Percentiles rank a stretch among this genome's conserved stretches.
These are phyloP conservation scores for Fusarium buharicum DNA, from an alignment of 2,329 filamentous ascomycete species.

Conservation along the genomic window DNA sequence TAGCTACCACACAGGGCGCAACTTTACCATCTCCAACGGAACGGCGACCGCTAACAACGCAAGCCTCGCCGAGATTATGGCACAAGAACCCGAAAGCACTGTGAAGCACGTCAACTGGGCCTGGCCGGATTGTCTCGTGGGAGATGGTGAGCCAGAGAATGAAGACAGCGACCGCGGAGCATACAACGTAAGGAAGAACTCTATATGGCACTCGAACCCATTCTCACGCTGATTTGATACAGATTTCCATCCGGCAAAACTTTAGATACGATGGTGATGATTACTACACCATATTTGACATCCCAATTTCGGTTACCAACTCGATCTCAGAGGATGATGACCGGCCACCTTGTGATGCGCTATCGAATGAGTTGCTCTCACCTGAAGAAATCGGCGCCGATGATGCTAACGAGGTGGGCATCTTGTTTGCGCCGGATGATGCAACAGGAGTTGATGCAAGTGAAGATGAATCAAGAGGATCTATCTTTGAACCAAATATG, in stretches of 20 bases:
- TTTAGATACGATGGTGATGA: slow-evolving; percentile 72
- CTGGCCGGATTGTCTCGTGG: slow-evolving; percentile 76
- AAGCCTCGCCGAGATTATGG: slow-evolving; percentile 66
- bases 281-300: slow-evolving; percentile 76
- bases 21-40: slow-evolving; percentile 75
- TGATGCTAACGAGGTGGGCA: slow-evolving; percentile 56
- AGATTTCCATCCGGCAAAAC: slow-evolving; percentile 77
- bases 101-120: slow-evolving; percentile 80
- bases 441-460: slow-evolving; percentile 55
- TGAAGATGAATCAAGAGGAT: slow-evolving; percentile 17
- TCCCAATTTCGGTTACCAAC: slow-evolving; percentile 76
- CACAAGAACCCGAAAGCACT: slow-evolving; percentile 71
- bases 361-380: slow-evolving; percentile 63
- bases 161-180: slow-evolving; percentile 62
- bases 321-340: slow-evolving; percentile 59
- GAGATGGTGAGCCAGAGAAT: slow-evolving; percentile 61
- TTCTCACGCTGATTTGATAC: slow-evolving; percentile 3
- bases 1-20: slow-evolving; percentile 69
- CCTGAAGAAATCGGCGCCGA: slow-evolving; percentile 57
- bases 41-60: slow-evolving; percentile 63
- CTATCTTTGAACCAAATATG: slow-evolving; percentile 1
- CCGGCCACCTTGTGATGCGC: slow-evolving; percentile 60
- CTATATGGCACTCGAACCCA: neutral
- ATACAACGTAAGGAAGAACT: slow-evolving; percentile 67
- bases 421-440: slow-evolving; percentile 64